These are phyloP conservation scores for Teratosphaeria zuluensis DNA, from an alignment of 2,329 filamentous ascomycete genomes.

Conservation along the genomic window DNA sequence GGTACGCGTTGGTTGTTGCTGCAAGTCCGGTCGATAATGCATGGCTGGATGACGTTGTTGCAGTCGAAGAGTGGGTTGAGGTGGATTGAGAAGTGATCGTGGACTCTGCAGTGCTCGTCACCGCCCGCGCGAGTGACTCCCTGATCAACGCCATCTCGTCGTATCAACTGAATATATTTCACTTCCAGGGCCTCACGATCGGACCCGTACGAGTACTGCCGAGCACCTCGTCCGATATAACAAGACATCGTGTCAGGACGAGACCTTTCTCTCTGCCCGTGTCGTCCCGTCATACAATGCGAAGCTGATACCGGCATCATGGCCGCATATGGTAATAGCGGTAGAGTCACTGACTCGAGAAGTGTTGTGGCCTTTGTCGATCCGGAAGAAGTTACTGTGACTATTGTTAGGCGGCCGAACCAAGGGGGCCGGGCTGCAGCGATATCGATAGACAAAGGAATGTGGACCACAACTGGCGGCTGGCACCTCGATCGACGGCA, in stretches of 20 bases:
- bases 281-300: not conserved
- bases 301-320: not conserved
- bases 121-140: not conserved
- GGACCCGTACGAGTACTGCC: too few species aligned
- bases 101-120: not conserved
- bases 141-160: not conserved
- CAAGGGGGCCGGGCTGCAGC: not conserved
- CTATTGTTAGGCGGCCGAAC: not conserved
- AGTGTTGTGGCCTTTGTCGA: not conserved
- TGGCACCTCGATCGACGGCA: not conserved
- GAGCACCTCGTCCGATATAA: not conserved
- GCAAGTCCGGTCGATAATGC: conserved; percentile 1
- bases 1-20: conserved; percentile 1
- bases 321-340: not conserved
- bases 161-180: not conserved
- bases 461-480: not conserved
- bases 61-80: not conserved
- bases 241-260: not conserved
- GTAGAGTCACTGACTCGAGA: not conserved
- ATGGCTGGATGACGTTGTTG: conserved; percentile 1
- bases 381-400: not conserved
- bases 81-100: not conserved
- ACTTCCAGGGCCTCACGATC: too few species aligned
- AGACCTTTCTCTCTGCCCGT: not conserved
- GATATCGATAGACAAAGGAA: not conserved